phyloP scores from a whole-genome alignment of 2,329 filamentous ascomycete genomes.

The Ceratocystis variospora region DNA sequence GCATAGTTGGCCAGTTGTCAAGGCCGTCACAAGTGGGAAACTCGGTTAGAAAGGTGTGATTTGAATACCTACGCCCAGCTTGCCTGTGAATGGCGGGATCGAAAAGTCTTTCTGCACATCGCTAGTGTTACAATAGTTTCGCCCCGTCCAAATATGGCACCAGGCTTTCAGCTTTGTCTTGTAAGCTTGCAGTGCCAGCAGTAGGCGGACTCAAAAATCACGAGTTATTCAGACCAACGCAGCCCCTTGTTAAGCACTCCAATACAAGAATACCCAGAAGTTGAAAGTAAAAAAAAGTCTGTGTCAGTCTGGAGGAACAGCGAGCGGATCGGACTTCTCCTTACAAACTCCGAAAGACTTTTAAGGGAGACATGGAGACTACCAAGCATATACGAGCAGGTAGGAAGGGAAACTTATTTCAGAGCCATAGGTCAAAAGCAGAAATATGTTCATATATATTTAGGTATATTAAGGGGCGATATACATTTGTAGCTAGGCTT shows the following conservation, averaged over 20 bases:
- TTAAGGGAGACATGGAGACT: too few species aligned
- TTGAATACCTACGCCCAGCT: background rate
- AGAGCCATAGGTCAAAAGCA: background rate
- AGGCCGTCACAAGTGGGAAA: too few species aligned
- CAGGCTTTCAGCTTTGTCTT: conserved; percentile 3
- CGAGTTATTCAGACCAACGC: background rate
- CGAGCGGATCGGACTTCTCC: too few species aligned
- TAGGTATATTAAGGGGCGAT: background rate
- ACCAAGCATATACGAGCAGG: background rate
- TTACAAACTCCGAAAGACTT: too few species aligned
- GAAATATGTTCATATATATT: background rate
- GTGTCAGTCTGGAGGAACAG: too few species aligned
- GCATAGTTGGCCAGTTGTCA: background rate
- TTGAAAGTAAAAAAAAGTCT: too few species aligned
- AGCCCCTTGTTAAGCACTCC: background rate
- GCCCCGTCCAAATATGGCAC: background rate
- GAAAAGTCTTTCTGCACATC: background rate
- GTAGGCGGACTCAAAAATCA: background rate
- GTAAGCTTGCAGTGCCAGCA: background rate
- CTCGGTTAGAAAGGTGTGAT: too few species aligned
- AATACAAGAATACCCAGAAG: too few species aligned
- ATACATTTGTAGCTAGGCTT: background rate
- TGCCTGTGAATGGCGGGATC: background rate
- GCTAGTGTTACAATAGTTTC: background rate
- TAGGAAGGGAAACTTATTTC: too few species aligned